Base-by-base conservation (phyloP, 140 eudicot genomes). In the Oenanthe javanica region DNA sequence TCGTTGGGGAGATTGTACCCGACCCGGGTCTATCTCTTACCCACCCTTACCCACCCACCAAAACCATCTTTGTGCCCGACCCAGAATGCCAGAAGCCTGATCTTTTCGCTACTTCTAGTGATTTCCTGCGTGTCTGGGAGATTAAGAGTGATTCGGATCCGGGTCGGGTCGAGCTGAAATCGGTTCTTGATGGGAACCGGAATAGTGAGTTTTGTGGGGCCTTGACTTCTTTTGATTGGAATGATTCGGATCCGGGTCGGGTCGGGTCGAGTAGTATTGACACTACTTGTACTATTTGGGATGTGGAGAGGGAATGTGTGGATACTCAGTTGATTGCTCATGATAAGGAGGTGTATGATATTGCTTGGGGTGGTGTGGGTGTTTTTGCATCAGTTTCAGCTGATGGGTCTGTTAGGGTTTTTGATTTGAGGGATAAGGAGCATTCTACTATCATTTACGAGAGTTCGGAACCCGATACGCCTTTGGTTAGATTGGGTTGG, bases 331-430 rank as follows among this genome's bases (percentile, higher is more conserved):
- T 76, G 6, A 76, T 76, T 48, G 79, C 79, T 45, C 64, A 48
- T 76, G 79, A 76, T 6, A 76, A 76, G 64, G 79, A 48, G 64
- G 79, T 76, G 19, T 76, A 76, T 51, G 79, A 76, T 51, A 76
- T 76, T 49, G 79, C 79, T 45, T 76, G 64, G 79, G 79, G 64
- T 31, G 64, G 66, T 19, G 79, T 51, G 4, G 79, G 63, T 7
- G 66, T 76, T 51, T 76, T 76, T 15, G 79, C 79, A 16, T 76
- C 79, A n/a, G 64, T 76, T n/a, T 76, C 79, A 5, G 79, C 79
- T 51, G 64, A 51, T 12, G 79, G 61, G 46, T 73, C 77, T 2
- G 77, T 73, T 46, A 73, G 77, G 77, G 77, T 73, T 73, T 73
- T 73, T 45, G 77, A 73, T 73, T 48, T 73, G 23, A 48, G 77